Evolutionary conservation across 306 rosid genomes (phyloP), one percentile per base, ranked within the genome.

Genomic region (Oemleria cerasiformis): DNA sequence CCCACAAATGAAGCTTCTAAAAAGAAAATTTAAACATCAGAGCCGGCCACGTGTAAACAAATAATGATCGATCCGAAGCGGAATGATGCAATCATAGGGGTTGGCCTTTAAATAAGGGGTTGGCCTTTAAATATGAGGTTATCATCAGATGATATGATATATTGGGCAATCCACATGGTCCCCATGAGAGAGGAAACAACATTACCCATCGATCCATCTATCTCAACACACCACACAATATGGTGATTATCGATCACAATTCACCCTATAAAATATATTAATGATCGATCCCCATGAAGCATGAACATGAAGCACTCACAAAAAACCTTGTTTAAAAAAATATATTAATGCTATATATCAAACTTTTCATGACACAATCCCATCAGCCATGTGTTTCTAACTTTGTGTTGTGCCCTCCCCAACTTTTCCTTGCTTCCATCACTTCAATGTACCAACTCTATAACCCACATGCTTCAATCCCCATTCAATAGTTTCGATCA

Each of bases 111-210:
- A 50, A 8, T n/a, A n/a, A 82, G 71, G 57, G 74, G 23, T 36
- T 65, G 64, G 72, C 69, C 60, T 73, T 43, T 15, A 39, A 61
- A 68, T 63, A 70, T 65, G 65, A 64, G 73, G 71, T 70, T 30
- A 30, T 30, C 36, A 30, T 30, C 36, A 30, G 55, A 73, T 78
- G 63, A 74, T 74, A 44, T 30, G 63, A 34, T 44, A 8, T 80
- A 75, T 60, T 75, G 83, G 72, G 62, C 48, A 63, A 58, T 60
- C 72, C 86, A 82, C 80, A 82, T 82, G 86, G 83, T 78, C 82
- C 80, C 80, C 75, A 71, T 65, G 23, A 38, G 63, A 79, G 36
- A 30, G 36, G 36, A 30, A 30, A 30, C 54, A 48, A 23, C 77
- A 69, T 65, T 67, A 10, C 63, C 67, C 78, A 30, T 71, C 14